Percentiles rank a stretch among this genome's conserved stretches.
Conservation (phyloP, 2,329 filamentous ascomycete genomes). For the Cercospora nicotianae region DNA sequence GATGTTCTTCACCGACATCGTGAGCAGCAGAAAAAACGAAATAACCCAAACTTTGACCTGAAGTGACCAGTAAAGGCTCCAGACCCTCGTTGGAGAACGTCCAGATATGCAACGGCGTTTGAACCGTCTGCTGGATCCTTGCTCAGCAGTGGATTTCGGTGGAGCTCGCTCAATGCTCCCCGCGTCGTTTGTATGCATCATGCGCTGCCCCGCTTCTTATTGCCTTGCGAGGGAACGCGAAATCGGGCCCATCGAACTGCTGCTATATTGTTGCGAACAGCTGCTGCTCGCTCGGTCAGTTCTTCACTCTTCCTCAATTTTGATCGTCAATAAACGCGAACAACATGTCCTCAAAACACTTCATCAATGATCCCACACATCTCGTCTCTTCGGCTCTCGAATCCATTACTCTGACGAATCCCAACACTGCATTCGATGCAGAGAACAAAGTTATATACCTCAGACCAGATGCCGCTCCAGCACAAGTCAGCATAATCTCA, state of each 20-base stretch:
- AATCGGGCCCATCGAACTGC: background rate
- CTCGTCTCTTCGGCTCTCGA: slow-evolving; percentile 76
- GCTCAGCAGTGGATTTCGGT: background rate
- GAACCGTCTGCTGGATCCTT: background rate
- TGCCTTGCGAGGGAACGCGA: background rate
- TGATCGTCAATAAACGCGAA: no score
- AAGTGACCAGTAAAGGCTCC: background rate
- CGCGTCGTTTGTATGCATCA: slow-evolving; percentile 2
- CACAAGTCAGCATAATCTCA: slow-evolving; percentile 76
- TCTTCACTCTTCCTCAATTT: background rate
- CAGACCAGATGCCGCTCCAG: slow-evolving; percentile 54
- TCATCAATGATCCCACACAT: slow-evolving; percentile 78
- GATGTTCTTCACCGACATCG: background rate
- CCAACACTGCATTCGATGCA: slow-evolving; percentile 73
- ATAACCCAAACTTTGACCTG: background rate
- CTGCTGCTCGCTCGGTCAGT: background rate
- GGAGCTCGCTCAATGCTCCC: slow-evolving; percentile 8
- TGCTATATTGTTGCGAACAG: background rate
- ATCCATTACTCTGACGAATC: slow-evolving; percentile 79
- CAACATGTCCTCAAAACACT: slow-evolving; percentile 64
- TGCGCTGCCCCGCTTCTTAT: slow-evolving; percentile 6
- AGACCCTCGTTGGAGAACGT: background rate
- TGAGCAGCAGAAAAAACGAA: background rate
- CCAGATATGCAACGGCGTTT: background rate
- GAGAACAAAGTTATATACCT: slow-evolving; percentile 83